Conservation (phyloP, 2,329 filamentous ascomycete genomes). For the Ceratocystis huliohia region DNA sequence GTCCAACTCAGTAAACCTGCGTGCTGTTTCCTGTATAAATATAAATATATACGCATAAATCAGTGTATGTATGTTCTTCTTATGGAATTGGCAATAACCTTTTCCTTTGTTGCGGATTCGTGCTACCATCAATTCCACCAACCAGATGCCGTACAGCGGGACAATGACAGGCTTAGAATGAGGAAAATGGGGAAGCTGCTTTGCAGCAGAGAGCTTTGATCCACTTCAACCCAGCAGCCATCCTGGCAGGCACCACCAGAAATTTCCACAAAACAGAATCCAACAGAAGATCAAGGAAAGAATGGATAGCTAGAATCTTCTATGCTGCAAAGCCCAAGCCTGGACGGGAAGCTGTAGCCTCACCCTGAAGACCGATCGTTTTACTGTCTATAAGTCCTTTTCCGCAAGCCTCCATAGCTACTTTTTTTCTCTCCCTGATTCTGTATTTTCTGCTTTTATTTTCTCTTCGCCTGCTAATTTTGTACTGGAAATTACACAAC, state of each 20-base stretch:
- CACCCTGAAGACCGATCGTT: neutral
- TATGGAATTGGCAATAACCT: neutral
- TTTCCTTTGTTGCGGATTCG: neutral
- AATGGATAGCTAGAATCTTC: slow-evolving; percentile 20
- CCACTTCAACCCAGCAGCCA: neutral
- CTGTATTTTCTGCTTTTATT: slow-evolving; percentile 7
- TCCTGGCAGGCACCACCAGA: neutral
- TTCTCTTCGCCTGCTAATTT: neutral
- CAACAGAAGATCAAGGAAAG: slow-evolving; percentile 6
- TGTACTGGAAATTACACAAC: neutral
- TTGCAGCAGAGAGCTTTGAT: neutral
- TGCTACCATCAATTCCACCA: neutral
- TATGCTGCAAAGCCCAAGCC: neutral
- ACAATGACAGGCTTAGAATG: neutral
- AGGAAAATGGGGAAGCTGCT: neutral
- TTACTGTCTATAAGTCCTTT: neutral
- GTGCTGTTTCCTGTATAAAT: too few species aligned
- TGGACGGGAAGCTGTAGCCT: neutral
- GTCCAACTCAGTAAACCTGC: too few species aligned
- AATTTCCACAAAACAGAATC: slow-evolving; percentile 10
- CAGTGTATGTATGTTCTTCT: too few species aligned
- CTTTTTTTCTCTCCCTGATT: neutral
- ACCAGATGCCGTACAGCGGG: neutral
- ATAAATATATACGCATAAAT: too few species aligned
- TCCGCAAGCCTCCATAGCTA: neutral